phyloP scores from a whole-genome alignment of 1,284 basidiomycete genomes.

The Cystobasidium pallidum region DNA sequence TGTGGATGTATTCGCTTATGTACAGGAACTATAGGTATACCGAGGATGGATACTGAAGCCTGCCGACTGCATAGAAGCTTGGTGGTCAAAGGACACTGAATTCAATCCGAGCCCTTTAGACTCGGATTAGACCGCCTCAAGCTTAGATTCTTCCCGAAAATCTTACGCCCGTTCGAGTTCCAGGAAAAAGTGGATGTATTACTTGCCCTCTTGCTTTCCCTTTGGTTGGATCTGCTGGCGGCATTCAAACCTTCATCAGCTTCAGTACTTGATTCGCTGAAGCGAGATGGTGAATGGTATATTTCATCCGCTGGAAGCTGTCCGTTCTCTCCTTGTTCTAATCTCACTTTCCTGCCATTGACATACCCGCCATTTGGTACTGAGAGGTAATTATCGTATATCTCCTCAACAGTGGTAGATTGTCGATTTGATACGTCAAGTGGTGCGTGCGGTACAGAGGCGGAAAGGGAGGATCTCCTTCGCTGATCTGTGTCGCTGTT shows the following conservation, averaged over 20 bases:
- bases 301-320: not conserved
- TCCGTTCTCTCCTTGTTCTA: not conserved
- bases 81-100: too few relatives aligned
- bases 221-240: not conserved
- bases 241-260: not conserved
- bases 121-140: not conserved
- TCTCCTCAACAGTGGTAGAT: not conserved
- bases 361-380: not conserved
- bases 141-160: conserved; percentile 1
- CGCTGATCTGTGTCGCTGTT: not conserved
- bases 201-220: not conserved
- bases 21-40: too few relatives aligned
- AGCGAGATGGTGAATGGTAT: conserved; percentile 6
- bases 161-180: not conserved
- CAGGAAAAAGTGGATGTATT: not conserved
- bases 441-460: too few relatives aligned
- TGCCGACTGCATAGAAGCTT: not conserved
- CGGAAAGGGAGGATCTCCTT: not conserved
- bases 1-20: too few relatives aligned
- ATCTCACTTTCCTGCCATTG: not conserved
- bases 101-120: not conserved
- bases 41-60: too few relatives aligned
- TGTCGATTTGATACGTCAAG: too few relatives aligned
- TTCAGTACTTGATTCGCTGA: conserved; percentile 16
- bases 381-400: not conserved